A percentile compares a stretch with the other conserved stretches of the same genome.
Evolutionary conservation across 208 protist species (phyloP).

Genomic region (Vickermania ingenoplastis): DNA sequence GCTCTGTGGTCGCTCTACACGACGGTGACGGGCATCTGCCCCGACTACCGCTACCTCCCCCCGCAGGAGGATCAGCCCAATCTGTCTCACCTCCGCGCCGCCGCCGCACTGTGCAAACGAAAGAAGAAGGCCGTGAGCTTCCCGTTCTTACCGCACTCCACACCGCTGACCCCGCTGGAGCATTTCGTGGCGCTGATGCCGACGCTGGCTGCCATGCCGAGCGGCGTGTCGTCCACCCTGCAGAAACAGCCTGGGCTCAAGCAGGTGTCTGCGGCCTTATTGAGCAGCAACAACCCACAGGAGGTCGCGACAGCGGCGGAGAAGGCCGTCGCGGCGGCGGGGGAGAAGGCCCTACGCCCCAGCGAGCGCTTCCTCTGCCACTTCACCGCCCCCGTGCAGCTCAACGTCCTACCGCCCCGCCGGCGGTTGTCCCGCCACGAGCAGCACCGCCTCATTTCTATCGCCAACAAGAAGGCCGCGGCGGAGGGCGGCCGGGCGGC

Average conservation of each 20-base stretch:
- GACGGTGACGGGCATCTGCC: constrained; percentile 33
- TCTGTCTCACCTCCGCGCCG: constrained; percentile 58
- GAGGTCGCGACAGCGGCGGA: constrained; percentile 37
- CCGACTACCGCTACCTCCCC: constrained; percentile 37
- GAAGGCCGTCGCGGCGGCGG: constrained; percentile 32
- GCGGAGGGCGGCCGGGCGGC: not conserved
- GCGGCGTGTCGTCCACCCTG: constrained; percentile 28
- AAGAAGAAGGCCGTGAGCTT: constrained; percentile 9
- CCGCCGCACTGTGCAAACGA: constrained; percentile 30
- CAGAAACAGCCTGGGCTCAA: constrained; percentile 30
- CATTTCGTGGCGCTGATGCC: constrained; percentile 79
- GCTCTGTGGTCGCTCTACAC: constrained; percentile 45
- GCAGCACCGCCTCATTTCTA: constrained; percentile 58
- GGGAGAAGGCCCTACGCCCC: constrained; percentile 26
- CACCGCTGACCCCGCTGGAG: constrained; percentile 68
- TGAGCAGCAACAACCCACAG: constrained; percentile 41
- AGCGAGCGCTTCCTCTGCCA: constrained; percentile 64
- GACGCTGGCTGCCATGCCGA: constrained; percentile 50
- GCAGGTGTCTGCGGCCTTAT: constrained; percentile 24
- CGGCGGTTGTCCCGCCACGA: constrained; percentile 56
- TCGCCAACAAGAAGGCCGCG: not conserved
- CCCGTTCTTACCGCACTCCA: constrained; percentile 6
- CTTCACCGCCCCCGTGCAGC: constrained; percentile 69
- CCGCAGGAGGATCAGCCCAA: constrained; percentile 20
- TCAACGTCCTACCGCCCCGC: constrained; percentile 53